Base-by-base conservation (phyloP, 164 flowering plant genomes). In the Nelumbo lutea region DNA sequence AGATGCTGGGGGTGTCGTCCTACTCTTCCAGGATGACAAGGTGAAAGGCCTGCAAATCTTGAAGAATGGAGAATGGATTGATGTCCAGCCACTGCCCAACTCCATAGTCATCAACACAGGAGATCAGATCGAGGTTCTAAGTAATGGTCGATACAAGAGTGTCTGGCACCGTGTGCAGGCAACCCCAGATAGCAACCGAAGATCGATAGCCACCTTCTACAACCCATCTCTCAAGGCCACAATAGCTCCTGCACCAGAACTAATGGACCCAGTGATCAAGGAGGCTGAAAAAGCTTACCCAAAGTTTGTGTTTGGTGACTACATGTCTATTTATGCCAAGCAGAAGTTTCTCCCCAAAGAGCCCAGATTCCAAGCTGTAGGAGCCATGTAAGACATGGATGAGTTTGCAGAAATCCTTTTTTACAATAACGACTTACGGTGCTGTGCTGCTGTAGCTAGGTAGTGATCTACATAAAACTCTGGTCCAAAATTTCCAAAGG, bases 281-380 rank as follows among this genome's bases (percentile, higher is more conserved):
- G 75, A 14, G 66, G 73, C 3, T 13, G 43, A 55, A 9, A 66
- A 46, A 58, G 70, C 62, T 27, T 93, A 93, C 60, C 98, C 93
- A 1, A 84, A 77, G 82, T 93, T 89, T 73, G 80, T 86, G 69
- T 93, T 93, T 76, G 92, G 88, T 3, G 96, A 93, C 14, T 93
- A 93, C 79, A 90, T 93, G 96, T 68, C 78, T 47, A 81, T 93
- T 55, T 93, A 93, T 74, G 77, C 67, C 61, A 73, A 85, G 66
- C 96, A 90, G 80, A 93, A 93, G 90, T 93, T 89, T 74, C 83
- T 81, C 14, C 87, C 96, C 0, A 93, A 93, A 70, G 96, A 89
- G 59, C 97, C 98, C 27, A 86, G 98, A 76, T 93, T 93, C 75
- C 84, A 83, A 65, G 88, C 97, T 62, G 90, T 83, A 15, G 84